Evolutionary conservation across 164 flowering plant species (phyloP).

Genomic region (Amborella trichopoda): DNA sequence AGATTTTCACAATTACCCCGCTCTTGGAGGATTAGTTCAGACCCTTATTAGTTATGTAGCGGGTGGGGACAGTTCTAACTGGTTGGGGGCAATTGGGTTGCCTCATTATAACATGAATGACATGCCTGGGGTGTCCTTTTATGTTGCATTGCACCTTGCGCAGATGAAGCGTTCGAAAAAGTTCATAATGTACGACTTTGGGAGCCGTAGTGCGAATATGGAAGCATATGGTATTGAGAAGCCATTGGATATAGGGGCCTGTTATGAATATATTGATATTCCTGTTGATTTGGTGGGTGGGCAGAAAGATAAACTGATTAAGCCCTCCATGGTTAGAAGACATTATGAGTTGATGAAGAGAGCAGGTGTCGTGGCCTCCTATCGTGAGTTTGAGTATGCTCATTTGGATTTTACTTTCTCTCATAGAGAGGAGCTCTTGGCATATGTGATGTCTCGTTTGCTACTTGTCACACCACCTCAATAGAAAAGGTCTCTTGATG

Average conservation of each 20-base stretch:
- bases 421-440: slow-evolving; percentile 77
- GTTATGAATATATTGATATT: slow-evolving; percentile 58
- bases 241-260: slow-evolving; percentile 75
- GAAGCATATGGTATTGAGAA: slow-evolving; percentile 59
- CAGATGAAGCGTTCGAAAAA: slow-evolving; percentile 65
- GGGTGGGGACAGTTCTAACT: slow-evolving; percentile 97
- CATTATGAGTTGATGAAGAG: slow-evolving; percentile 74
- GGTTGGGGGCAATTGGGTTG: slow-evolving; percentile 81
- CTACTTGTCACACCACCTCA: slow-evolving; percentile 41
- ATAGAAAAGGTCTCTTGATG: slow-evolving; percentile 9
- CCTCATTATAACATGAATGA: slow-evolving; percentile 97
- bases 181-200: slow-evolving; percentile 83
- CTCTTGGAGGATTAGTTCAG: slow-evolving; percentile 95
- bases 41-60: slow-evolving; percentile 83
- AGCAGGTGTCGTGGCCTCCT: slow-evolving; percentile 57
- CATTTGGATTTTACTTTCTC: slow-evolving; percentile 94
- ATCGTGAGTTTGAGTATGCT: slow-evolving; percentile 73
- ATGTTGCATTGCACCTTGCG: slow-evolving; percentile 76
- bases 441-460: slow-evolving; percentile 79
- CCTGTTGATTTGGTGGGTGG: slow-evolving; percentile 96
- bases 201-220: slow-evolving; percentile 54
- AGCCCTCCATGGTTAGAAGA: slow-evolving; percentile 71
- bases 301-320: slow-evolving; percentile 67
- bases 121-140: slow-evolving; percentile 91
- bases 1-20: slow-evolving; percentile 90